Conservation (phyloP, 2,329 filamentous ascomycete genomes). For the Exophiala sideris region DNA sequence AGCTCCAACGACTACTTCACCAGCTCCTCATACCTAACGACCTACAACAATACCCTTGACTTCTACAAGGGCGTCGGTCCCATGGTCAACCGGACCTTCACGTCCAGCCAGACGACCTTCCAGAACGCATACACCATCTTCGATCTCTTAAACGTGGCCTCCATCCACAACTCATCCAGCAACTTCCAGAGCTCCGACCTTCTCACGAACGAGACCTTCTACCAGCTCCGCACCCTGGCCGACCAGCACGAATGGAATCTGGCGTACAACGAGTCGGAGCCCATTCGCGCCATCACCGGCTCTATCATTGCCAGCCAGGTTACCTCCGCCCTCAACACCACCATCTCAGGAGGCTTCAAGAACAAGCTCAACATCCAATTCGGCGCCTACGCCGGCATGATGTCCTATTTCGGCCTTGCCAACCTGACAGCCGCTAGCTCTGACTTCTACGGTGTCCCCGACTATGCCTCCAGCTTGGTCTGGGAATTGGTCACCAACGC, state of each 20-base stretch:
- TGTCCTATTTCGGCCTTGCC: constrained; percentile 60
- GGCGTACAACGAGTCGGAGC: constrained; percentile 65
- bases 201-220: constrained; percentile 58
- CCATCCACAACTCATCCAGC: constrained; percentile 57
- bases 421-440: constrained; percentile 48
- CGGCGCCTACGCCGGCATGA: constrained; percentile 60
- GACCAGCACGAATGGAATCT: constrained; percentile 77
- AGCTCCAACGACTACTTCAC: constrained; percentile 60
- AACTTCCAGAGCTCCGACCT: constrained; percentile 59
- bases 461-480: constrained; percentile 77
- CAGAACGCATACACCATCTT: constrained; percentile 66
- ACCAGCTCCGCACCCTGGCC: constrained; percentile 69
- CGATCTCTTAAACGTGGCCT: constrained; percentile 61
- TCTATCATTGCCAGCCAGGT: constrained; percentile 65
- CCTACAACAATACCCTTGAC: constrained; percentile 48
- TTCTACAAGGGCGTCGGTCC: constrained; percentile 55
- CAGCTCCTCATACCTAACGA: constrained; percentile 48
- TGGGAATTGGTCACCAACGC: constrained; percentile 67
- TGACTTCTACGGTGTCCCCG: constrained; percentile 73
- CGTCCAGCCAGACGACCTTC: constrained; percentile 48
- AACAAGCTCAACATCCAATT: constrained; percentile 54
- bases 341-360: constrained; percentile 37
- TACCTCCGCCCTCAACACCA: constrained; percentile 44
- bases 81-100: constrained; percentile 53
- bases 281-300: constrained; percentile 51